Base-by-base conservation (phyloP, 2,329 filamentous ascomycete species). In the Penicillium vulpinum region DNA sequence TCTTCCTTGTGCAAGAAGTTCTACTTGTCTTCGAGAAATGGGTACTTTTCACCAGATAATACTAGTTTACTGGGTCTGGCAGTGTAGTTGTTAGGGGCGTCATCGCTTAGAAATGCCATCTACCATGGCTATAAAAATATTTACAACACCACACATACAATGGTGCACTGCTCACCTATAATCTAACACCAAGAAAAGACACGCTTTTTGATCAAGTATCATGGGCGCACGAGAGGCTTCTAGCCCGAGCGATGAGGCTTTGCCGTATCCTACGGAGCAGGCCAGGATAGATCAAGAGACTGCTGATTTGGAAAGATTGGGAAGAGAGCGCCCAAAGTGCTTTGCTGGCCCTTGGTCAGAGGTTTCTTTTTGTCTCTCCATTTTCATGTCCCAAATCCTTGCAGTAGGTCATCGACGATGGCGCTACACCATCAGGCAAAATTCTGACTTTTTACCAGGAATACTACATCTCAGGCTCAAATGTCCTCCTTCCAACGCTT, bases 391-490 rank as follows among this genome's bases (percentile, higher is more conserved):
- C 44, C 86, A 88, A 75, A 81, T 88, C 59, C 79, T 88, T 65
- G 79, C 83, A 43, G 81, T 83, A 73, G 54, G 80, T 72, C 3
- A 4, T 13, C 28, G 13, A 24, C 15, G 24, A 28, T 21, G 13
- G 16, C n/a, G 3, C 11, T 24, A 47, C n/a, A 22, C 35, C 22
- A 35, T 4, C 4, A 16, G 10, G 5, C 16, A 36, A 21, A 24
- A 10, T 38, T 56, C 13, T 56, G 51, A 38, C 53, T 36, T 31
- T 24, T 11, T 15, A 29, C 9, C 58, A 85, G 80, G 89, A 92
- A 75, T 92, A 88, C 73, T 89, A 88, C 68, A 83, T 93, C 49
- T 89, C 87, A 45, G 91, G 91, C 31, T 94, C 92, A 67, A 85
- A 81, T 56, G 77, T 86, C 57, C 75, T 93, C 26, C 73, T 92